A percentile compares a stretch with the other conserved stretches of the same genome.
phyloP scores from a whole-genome alignment of 2,329 filamentous ascomycete species.

The Ceratocystis diversiconidia region DNA sequence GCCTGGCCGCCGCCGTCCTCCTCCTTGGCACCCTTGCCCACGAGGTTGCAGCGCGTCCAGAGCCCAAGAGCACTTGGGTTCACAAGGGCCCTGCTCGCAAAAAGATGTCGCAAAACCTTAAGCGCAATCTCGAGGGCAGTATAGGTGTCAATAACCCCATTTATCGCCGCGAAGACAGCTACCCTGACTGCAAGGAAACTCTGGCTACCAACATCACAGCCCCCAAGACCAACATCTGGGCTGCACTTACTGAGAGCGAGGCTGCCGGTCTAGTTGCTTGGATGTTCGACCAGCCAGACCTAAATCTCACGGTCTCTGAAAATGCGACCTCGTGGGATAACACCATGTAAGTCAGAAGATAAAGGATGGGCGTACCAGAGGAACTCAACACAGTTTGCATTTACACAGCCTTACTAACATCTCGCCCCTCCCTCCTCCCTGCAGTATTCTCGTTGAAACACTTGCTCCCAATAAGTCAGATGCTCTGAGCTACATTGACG shows the following conservation, averaged over 20 bases:
- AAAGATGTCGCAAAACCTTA: conserved; percentile 16
- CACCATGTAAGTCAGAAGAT: conserved; percentile 24
- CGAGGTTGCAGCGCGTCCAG: conserved; percentile 6
- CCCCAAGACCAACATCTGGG: conserved; percentile 30
- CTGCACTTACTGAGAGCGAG: conserved; percentile 27
- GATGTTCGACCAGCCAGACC: conserved; percentile 29
- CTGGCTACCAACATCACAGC: conserved; percentile 22
- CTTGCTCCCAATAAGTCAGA: conserved; percentile 35
- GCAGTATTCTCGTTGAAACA: conserved; percentile 27
- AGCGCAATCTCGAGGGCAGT: conserved; percentile 11
- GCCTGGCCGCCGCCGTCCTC: conserved; percentile 3
- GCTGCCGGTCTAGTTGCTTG: conserved; percentile 33
- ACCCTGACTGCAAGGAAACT: conserved; percentile 16
- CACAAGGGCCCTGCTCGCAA: conserved; percentile 16
- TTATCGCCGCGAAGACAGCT: background rate
- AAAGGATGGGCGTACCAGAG: background rate
- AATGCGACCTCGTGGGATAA: conserved; percentile 31
- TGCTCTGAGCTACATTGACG: conserved; percentile 32
- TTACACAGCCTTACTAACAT: background rate
- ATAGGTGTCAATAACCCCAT: conserved; percentile 1
- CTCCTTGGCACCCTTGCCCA: conserved; percentile 11
- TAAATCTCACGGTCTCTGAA: conserved; percentile 32
- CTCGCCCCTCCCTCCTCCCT: too few species aligned
- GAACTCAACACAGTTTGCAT: background rate
- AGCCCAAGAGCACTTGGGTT: conserved; percentile 16